Evolutionary conservation across 352 stramenopile species (phyloP).

Genomic region (Plasmopara halstedii): DNA sequence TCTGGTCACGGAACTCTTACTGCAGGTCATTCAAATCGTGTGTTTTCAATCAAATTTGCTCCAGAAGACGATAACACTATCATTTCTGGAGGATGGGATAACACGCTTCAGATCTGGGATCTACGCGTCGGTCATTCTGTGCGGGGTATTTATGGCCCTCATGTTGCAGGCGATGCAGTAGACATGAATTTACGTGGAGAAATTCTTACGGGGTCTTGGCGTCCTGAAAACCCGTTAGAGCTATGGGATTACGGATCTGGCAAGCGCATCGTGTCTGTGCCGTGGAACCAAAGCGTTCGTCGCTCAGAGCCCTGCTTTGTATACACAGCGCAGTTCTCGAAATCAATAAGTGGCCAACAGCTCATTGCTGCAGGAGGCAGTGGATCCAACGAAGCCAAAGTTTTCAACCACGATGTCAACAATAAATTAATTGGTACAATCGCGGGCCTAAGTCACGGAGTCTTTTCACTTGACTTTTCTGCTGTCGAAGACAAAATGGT

Average conservation of each 20-base stretch:
- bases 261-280: constrained; percentile 63
- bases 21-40: constrained; percentile 86
- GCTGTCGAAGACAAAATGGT: constrained; percentile 73
- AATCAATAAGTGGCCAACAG: constrained; percentile 39
- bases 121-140: constrained; percentile 78
- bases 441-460: constrained; percentile 64
- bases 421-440: constrained; percentile 83
- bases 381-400: constrained; percentile 86
- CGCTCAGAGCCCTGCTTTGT: constrained; percentile 77
- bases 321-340: constrained; percentile 86
- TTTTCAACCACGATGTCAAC: constrained; percentile 72
- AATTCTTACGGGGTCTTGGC: constrained; percentile 88
- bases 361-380: constrained; percentile 84
- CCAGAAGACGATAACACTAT: constrained; percentile 75
- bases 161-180: constrained; percentile 75
- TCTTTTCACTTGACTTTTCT: constrained; percentile 84
- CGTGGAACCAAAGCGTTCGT: constrained; percentile 82
- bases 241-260: constrained; percentile 87
- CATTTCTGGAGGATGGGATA: constrained; percentile 88
- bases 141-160: constrained; percentile 86
- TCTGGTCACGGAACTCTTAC: constrained; percentile 53
- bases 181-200: constrained; percentile 66
- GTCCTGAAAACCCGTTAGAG: constrained; percentile 85
- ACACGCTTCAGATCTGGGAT: constrained; percentile 92
- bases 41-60: constrained; percentile 88